Evolutionary conservation across 768 basidiomycete species (phyloP), one percentile per base, ranked within the genome.

Genomic region (Phylloporus sp.): DNA sequence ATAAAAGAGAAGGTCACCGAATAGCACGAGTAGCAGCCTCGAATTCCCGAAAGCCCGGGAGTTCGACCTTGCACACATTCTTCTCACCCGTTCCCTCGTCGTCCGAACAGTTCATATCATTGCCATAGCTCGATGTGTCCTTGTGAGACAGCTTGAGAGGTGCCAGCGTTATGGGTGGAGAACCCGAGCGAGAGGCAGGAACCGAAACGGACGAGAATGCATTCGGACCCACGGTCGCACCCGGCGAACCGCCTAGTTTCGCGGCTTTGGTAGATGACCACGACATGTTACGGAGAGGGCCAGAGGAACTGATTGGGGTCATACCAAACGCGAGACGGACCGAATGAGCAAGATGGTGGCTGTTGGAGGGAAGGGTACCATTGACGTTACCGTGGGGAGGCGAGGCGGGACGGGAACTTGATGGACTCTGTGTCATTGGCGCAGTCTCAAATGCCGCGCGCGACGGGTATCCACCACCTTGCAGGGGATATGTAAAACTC

Each of bases 281-380:
- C 17, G 73, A 67, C 18, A 67, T 66, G 46, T 71, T 75, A 27
- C 67, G 65, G 31, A 70, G 66, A 4, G 62, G 53, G 23, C 52
- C 57, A 7, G 54, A 49, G 17, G 60, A 49, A 42, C 77, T 76
- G 31, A 91, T 90, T 0, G 89, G 90, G 6, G 91, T 92, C 88
- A 93, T 94, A 4, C 87, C 90, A 54, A 96, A 96, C 38, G 91
- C 92, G 26, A 84, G 74, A 31, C 88, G 81, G 20, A 95, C 85
- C 1, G 85, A 88, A 59, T 90, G 86, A 5, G 87, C 89, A 29
- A 94, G 77, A 59, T 87, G 81, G 49, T 79, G 76, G 48, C 82
- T 78, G 31, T 69, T 70, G 23, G 63, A 55, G 20, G 61, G 10
- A 45, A 48, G 40, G 38, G 53, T 32, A 31, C 59, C 63, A 42